Conservation (phyloP, 1,139 yeast genomes). For the Chernovozyma sophiae-reginae region DNA sequence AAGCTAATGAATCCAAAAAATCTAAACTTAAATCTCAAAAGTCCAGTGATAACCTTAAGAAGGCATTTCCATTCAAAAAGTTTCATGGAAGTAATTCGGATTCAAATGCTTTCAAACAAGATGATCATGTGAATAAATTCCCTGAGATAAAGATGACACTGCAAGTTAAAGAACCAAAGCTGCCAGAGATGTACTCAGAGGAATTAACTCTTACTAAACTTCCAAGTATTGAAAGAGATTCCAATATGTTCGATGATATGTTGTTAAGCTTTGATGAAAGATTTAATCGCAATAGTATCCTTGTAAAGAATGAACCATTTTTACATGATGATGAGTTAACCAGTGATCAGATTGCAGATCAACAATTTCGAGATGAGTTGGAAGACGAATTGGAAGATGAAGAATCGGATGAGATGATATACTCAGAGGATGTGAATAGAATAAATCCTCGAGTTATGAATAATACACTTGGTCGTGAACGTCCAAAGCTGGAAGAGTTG, state of each 20-base stretch:
- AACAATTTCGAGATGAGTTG: constrained; percentile 27
- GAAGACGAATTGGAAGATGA: constrained; percentile 1
- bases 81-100: neutral
- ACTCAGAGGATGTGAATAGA: neutral
- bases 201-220: constrained; percentile 18
- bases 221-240: constrained; percentile 32
- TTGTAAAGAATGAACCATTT: constrained; percentile 29
- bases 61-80: neutral
- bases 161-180: neutral
- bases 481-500: constrained; percentile 17
- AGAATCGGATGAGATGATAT: too few relatives aligned
- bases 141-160: neutral
- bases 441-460: neutral
- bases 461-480: neutral
- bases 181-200: neutral
- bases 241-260: constrained; percentile 32
- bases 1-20: neutral
- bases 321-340: constrained; percentile 44
- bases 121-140: neutral
- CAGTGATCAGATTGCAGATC: constrained; percentile 40
- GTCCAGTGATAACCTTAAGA: neutral
- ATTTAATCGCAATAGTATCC: constrained; percentile 16
- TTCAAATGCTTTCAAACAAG: neutral
- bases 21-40: neutral
- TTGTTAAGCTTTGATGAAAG: constrained; percentile 26